Evolutionary conservation across 345 rosid species (phyloP).

Genomic region (Syzygium jambos): DNA sequence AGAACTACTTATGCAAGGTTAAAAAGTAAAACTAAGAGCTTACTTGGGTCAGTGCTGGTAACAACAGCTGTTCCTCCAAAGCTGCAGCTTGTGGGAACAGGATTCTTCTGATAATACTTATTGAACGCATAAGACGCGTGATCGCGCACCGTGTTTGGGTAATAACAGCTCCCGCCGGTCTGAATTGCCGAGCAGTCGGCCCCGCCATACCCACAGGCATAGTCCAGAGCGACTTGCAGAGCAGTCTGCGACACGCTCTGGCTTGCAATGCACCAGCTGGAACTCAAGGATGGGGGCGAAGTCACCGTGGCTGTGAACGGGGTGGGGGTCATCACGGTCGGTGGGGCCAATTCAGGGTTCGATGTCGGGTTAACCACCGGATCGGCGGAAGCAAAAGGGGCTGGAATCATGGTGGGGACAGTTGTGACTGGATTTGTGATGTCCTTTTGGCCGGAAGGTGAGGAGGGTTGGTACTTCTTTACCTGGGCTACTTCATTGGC

Average conservation of each 20-base stretch:
- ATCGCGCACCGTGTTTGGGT: slow-evolving; percentile 42
- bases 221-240: slow-evolving; percentile 76
- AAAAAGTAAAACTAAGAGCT: slow-evolving; percentile 4
- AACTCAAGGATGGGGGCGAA: slow-evolving; percentile 21
- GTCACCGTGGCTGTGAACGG: slow-evolving; percentile 7
- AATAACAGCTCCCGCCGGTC: slow-evolving; percentile 50
- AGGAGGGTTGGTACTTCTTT: background rate
- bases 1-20: background rate
- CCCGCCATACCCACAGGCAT: slow-evolving; percentile 82
- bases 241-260: slow-evolving; percentile 48
- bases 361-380: slow-evolving; percentile 39
- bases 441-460: slow-evolving; percentile 23
- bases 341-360: slow-evolving; percentile 32
- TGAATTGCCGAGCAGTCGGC: slow-evolving; percentile 72
- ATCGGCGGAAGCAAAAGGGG: slow-evolving; percentile 13
- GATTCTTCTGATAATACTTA: slow-evolving; percentile 66
- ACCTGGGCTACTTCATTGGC: background rate
- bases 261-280: slow-evolving; percentile 85
- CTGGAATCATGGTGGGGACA: slow-evolving; percentile 13
- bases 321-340: slow-evolving; percentile 15
- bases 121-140: slow-evolving; percentile 91
- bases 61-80: slow-evolving; percentile 76
- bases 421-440: slow-evolving; percentile 59
- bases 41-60: slow-evolving; percentile 85
- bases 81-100: slow-evolving; percentile 65